These are phyloP conservation scores for Lasiodiplodia citricola DNA, from an alignment of 2,329 filamentous ascomycete species.

Conservation along the genomic window DNA sequence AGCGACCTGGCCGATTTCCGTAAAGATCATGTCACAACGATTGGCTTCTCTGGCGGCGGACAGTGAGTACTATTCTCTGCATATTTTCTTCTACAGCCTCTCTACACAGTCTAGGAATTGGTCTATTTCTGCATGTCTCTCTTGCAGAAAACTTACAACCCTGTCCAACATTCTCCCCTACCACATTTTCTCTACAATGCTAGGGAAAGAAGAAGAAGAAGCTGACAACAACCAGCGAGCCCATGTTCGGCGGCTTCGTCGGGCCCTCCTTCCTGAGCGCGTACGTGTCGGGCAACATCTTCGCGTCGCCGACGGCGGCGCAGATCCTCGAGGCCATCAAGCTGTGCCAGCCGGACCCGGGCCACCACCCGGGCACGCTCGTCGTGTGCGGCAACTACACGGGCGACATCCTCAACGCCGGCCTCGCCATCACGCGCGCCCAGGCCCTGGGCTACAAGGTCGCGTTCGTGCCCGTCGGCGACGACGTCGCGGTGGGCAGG, in stretches of 20 bases:
- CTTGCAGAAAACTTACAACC: not conserved
- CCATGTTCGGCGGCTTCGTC: conserved; percentile 69
- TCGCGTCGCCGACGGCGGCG: conserved; percentile 67
- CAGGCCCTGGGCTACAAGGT: conserved; percentile 60
- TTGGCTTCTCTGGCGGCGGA: conserved; percentile 45
- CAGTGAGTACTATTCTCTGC: conserved; percentile 29
- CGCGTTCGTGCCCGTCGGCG: conserved; percentile 65
- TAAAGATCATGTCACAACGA: conserved; percentile 40
- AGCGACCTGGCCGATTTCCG: conserved; percentile 39
- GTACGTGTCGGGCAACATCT: conserved; percentile 66
- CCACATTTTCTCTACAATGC: not conserved
- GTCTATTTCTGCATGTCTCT: not conserved
- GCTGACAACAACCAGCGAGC: conserved; percentile 52
- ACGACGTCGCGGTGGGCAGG: conserved; percentile 68
- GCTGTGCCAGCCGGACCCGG: conserved; percentile 54
- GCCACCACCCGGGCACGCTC: conserved; percentile 54
- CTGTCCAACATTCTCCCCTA: not conserved
- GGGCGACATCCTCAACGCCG: conserved; percentile 67
- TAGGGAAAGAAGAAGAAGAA: not conserved
- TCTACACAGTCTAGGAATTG: not conserved
- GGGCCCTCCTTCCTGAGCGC: conserved; percentile 66
- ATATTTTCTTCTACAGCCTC: not conserved
- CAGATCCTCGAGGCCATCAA: conserved; percentile 67
- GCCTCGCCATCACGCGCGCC: conserved; percentile 64
- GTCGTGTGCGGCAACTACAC: conserved; percentile 70